Percentiles rank a stretch among this genome's conserved stretches.
These are phyloP conservation scores for Beauveria sp. DNA, from an alignment of 2,329 filamentous ascomycete species.

Conservation along the genomic window DNA sequence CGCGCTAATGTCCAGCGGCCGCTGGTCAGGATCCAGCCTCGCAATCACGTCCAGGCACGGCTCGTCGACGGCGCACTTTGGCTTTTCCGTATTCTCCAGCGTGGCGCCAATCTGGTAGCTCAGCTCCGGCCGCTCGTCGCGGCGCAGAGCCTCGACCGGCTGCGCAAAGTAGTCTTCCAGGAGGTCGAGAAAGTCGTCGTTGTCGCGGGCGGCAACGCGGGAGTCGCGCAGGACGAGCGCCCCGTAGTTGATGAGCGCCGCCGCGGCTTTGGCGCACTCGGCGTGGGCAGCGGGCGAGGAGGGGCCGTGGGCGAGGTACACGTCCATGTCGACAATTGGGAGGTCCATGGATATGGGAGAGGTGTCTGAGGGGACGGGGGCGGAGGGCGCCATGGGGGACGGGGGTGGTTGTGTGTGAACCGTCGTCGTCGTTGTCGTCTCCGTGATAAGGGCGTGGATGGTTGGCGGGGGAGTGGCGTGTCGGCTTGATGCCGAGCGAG, in stretches of 20 bases:
- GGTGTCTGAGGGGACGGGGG: neutral
- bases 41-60: slow-evolving; percentile 50
- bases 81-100: slow-evolving; percentile 55
- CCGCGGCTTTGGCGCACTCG: slow-evolving; percentile 47
- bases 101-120: slow-evolving; percentile 56
- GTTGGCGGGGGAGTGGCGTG: neutral
- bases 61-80: slow-evolving; percentile 55
- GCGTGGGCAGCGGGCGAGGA: slow-evolving; percentile 36
- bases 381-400: neutral
- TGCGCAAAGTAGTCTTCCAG: slow-evolving; percentile 60
- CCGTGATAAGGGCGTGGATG: neutral
- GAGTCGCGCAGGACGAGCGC: slow-evolving; percentile 53
- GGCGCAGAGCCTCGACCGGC: slow-evolving; percentile 35
- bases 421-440: neutral
- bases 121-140: slow-evolving; percentile 49
- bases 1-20: slow-evolving; percentile 49
- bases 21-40: slow-evolving; percentile 44
- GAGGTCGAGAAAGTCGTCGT: slow-evolving; percentile 50
- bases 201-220: slow-evolving; percentile 47
- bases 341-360: slow-evolving; percentile 42
- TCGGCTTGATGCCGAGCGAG: too few species aligned
- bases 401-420: neutral
- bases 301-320: slow-evolving; percentile 39
- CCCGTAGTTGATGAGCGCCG: slow-evolving; percentile 51
- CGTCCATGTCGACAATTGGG: slow-evolving; percentile 51